Evolutionary conservation across 2,329 filamentous ascomycete genomes (phyloP).

Genomic region (Cladosporium sp.): DNA sequence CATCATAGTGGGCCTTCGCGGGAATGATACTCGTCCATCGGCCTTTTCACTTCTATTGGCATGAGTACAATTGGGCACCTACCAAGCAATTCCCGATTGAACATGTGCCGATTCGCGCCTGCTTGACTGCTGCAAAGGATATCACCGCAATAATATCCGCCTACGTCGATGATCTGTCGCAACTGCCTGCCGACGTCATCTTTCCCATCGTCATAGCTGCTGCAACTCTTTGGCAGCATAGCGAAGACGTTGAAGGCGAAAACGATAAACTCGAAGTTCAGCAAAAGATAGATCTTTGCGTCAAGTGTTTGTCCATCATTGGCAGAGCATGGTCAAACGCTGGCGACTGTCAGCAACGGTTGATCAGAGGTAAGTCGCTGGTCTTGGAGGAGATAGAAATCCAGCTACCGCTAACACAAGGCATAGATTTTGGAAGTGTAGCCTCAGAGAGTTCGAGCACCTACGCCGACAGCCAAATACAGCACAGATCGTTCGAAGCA

Average conservation of each 20-base stretch:
- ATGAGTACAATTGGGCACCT: conserved; percentile 6
- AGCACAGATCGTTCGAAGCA: neutral
- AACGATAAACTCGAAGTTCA: neutral
- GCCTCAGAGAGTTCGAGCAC: neutral
- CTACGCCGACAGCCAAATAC: neutral
- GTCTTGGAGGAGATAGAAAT: too few species aligned
- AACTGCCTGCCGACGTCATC: conserved; percentile 7
- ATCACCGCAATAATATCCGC: neutral
- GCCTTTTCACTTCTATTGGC: conserved; percentile 8
- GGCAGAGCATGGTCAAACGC: conserved; percentile 7
- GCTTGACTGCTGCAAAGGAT: conserved; percentile 3
- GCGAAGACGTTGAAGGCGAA: neutral
- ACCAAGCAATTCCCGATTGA: neutral
- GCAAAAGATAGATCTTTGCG: conserved; percentile 5
- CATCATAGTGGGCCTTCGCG: neutral
- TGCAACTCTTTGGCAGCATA: conserved; percentile 8
- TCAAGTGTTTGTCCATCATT: conserved; percentile 6
- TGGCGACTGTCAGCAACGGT: neutral
- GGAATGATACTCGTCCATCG: conserved; percentile 2
- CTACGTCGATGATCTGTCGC: conserved; percentile 9
- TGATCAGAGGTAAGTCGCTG: neutral
- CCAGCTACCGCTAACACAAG: neutral
- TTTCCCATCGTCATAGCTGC: conserved; percentile 7
- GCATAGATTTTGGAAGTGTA: neutral
- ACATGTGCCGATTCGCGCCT: neutral